A percentile compares a stretch with the other conserved stretches of the same genome.
phyloP scores from a whole-genome alignment of 2,329 filamentous ascomycete genomes.

The Cyphellophora europaea region DNA sequence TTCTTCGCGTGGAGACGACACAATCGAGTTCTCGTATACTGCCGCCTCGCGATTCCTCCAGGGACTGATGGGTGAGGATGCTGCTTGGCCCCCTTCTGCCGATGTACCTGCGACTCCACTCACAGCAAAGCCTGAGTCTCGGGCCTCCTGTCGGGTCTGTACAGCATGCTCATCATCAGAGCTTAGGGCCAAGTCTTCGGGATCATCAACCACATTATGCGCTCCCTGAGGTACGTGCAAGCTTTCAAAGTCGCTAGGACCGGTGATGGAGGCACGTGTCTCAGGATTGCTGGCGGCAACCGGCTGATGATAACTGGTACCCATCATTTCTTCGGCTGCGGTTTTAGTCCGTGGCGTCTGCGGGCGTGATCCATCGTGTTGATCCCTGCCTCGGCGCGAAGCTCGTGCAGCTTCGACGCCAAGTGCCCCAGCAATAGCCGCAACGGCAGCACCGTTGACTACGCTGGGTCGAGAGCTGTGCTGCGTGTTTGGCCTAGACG shows the following conservation, averaged over 20 bases:
- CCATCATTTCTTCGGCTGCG: conserved; percentile 1
- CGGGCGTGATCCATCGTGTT: background rate
- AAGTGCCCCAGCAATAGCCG: conserved; percentile 17
- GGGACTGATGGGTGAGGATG: background rate
- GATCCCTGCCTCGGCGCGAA: conserved; percentile 2
- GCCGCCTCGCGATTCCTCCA: background rate
- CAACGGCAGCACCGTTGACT: conserved; percentile 14
- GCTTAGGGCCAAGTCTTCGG: conserved; percentile 8
- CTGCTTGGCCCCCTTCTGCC: too few relatives aligned
- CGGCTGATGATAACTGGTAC: background rate
- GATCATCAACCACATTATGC: conserved; percentile 3
- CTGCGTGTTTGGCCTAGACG: background rate
- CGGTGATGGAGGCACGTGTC: conserved; percentile 5
- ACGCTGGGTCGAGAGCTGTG: conserved; percentile 2
- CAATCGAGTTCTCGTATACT: background rate
- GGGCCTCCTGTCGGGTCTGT: too few relatives aligned
- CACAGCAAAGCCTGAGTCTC: too few relatives aligned
- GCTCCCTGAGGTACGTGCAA: conserved; percentile 1
- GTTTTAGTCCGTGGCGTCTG: background rate
- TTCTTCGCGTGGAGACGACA: background rate
- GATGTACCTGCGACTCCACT: too few relatives aligned
- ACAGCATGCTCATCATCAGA: conserved; percentile 7
- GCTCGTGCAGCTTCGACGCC: conserved; percentile 13
- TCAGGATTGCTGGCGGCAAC: background rate
- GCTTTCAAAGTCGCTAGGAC: conserved; percentile 1